Evolutionary conservation across 2,329 filamentous ascomycete genomes (phyloP), one percentile per base, ranked within the genome.

Genomic region (Calonectria hongkongensis): DNA sequence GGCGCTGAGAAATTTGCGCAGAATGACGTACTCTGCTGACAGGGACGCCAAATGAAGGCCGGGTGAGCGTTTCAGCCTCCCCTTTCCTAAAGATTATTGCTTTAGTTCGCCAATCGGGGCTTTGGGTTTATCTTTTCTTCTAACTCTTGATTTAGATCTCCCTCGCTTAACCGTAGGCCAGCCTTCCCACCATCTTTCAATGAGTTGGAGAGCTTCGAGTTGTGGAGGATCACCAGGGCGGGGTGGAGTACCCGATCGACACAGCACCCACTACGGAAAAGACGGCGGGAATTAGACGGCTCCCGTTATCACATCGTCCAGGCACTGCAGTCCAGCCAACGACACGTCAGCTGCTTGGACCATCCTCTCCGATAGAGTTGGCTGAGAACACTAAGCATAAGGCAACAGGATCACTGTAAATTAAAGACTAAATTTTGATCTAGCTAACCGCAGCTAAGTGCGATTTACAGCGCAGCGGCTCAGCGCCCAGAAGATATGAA

Each of bases 271-370:
- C 33, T 41, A 25, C 54, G 54, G 54, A 60, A 60, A 60, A 41
- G 21, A 41, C 54, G 54, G 9, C 54, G 54, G 54, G 54, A 60
- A 60, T 60, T 60, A 60, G n/a, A 60, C 54, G 54, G 54, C 39
- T 28, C 54, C 36, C 33, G 54, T 10, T 10, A 60, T 13, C 33
- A 25, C 4, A 41, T 41, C 13, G 21, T 36, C n/a, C 54, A 25
- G 33, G 33, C 33, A 39, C 54, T 18, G 27, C 33, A 25, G 30
- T 28, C 51, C 12, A 21, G 54, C 33, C 21, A 60, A 60, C 54
- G 21, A 41, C 54, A 60, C 54, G 33, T 60, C 54, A 41, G 54
- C 54, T 60, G 16, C 54, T 39, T 60, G 54, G 36, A 60, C n/a
- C 54, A 60, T 21, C 25, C 7, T 16, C 33, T 41, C 33, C 36